Percentiles rank a stretch among this genome's conserved stretches.
These are phyloP conservation scores for Xylaria sp. DNA, from an alignment of 2,329 filamentous ascomycete species.

Conservation along the genomic window DNA sequence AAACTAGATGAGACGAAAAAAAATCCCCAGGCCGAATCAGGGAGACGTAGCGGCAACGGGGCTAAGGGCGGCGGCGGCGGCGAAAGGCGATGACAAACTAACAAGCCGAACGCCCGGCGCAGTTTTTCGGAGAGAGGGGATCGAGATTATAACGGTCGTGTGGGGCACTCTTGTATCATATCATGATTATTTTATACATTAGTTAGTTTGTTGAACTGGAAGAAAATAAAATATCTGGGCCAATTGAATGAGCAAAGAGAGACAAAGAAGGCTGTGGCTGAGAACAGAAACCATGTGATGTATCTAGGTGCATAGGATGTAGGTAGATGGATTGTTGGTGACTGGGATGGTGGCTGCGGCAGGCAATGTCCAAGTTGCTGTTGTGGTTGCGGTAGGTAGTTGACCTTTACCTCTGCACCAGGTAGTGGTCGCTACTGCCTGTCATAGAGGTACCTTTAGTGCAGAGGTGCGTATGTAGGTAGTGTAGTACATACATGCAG, in stretches of 20 bases:
- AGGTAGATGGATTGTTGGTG: background rate
- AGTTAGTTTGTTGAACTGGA: background rate
- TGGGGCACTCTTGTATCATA: slow-evolving; percentile 6
- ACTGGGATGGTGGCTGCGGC: background rate
- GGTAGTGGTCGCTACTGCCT: background rate
- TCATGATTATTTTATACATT: slow-evolving; percentile 4
- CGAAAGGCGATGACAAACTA: slow-evolving; percentile 13
- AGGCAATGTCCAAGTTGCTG: no score
- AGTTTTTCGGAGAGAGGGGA: slow-evolving; percentile 1
- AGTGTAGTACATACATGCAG: background rate
- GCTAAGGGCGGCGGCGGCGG: slow-evolving; percentile 12
- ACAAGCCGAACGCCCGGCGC: background rate
- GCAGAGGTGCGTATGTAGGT: background rate
- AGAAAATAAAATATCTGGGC: background rate
- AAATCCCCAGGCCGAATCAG: background rate
- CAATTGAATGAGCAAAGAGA: background rate
- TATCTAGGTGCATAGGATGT: background rate
- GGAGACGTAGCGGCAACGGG: background rate
- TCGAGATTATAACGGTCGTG: background rate
- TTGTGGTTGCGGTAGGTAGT: no score
- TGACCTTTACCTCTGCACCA: no score
- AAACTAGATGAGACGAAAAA: background rate
- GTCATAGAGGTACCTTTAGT: background rate
- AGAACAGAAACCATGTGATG: slow-evolving; percentile 4
- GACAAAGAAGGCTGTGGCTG: slow-evolving; percentile 3